Percentiles rank a stretch among this genome's conserved stretches.
Evolutionary conservation across 768 basidiomycete species (phyloP).

Genomic region (Tylopilus vinaceipallidus): DNA sequence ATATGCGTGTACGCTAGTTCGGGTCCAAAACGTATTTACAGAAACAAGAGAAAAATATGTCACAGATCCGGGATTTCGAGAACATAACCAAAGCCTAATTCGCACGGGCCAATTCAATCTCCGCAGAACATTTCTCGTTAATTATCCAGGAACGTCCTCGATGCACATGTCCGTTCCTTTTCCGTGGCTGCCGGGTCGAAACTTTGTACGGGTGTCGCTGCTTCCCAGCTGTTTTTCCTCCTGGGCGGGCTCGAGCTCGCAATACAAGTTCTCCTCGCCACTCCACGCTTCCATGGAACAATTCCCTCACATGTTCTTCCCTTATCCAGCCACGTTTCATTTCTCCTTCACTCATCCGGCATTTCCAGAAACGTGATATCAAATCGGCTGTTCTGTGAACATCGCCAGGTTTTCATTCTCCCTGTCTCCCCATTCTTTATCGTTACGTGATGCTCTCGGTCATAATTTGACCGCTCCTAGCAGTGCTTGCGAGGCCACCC

Average conservation of each 20-base stretch:
- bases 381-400: conserved; percentile 31
- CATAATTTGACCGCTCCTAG: conserved; percentile 31
- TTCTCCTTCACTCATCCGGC: conserved; percentile 14
- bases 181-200: conserved; percentile 20
- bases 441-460: conserved; percentile 29
- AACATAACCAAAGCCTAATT: conserved; percentile 38
- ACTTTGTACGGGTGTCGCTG: conserved; percentile 16
- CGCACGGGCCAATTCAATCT: conserved; percentile 34
- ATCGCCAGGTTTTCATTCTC: conserved; percentile 29
- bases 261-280: not conserved
- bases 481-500: conserved; percentile 21
- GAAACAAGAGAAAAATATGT: conserved; percentile 40
- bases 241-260: not conserved
- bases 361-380: conserved; percentile 35
- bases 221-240: conserved; percentile 9
- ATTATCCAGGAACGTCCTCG: conserved; percentile 35
- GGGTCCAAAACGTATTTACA: conserved; percentile 40
- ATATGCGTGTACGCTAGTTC: conserved; percentile 36
- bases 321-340: conserved; percentile 24
- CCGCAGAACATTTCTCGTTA: conserved; percentile 29
- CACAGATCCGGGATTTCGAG: conserved; percentile 40
- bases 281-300: conserved; percentile 24
- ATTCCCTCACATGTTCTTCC: conserved; percentile 3
- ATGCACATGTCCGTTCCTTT: conserved; percentile 18
- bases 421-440: conserved; percentile 19